Evolutionary conservation across 257 asterid species (phyloP).

Genomic region (Thymus quinquecostatus): DNA sequence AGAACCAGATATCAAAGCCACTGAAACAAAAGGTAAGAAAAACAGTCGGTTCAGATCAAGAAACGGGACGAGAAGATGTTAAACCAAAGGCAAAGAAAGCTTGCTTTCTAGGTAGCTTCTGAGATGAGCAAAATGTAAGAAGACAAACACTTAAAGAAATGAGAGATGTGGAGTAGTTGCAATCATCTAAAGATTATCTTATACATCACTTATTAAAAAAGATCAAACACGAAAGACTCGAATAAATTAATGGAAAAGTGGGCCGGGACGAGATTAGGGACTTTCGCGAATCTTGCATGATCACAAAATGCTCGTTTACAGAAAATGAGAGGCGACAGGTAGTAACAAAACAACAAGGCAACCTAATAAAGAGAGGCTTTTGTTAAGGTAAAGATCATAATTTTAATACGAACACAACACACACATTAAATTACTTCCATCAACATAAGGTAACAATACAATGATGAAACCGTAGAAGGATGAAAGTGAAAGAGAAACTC

Average conservation of each 20-base stretch:
- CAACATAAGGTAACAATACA: conserved; percentile 33
- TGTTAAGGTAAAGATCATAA: conserved; percentile 30
- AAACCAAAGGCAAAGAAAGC: conserved; percentile 28
- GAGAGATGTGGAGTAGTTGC: conserved; percentile 56
- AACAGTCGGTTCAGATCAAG: background rate
- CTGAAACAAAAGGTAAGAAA: conserved; percentile 41
- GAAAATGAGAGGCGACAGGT: conserved; percentile 53
- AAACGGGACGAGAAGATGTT: conserved; percentile 8
- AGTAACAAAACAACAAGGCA: conserved; percentile 43
- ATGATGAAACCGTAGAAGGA: conserved; percentile 29
- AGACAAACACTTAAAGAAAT: conserved; percentile 30
- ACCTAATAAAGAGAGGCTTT: conserved; percentile 29
- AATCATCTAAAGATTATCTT: conserved; percentile 41
- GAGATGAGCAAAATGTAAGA: conserved; percentile 41
- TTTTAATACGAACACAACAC: conserved; percentile 3
- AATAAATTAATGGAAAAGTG: conserved; percentile 37
- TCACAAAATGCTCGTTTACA: conserved; percentile 51
- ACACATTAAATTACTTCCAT: conserved; percentile 9
- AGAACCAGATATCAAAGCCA: conserved; percentile 39
- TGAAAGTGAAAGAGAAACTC: conserved; percentile 62
- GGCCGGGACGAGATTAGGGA: conserved; percentile 44
- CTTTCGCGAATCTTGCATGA: conserved; percentile 66
- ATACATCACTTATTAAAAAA: conserved; percentile 34
- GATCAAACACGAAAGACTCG: background rate
- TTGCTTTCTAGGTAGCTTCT: conserved; percentile 40